A percentile compares a stretch with the other conserved stretches of the same genome.
These are phyloP conservation scores for Ciborinia camelliae DNA, from an alignment of 2,329 filamentous ascomycete species.

Conservation along the genomic window DNA sequence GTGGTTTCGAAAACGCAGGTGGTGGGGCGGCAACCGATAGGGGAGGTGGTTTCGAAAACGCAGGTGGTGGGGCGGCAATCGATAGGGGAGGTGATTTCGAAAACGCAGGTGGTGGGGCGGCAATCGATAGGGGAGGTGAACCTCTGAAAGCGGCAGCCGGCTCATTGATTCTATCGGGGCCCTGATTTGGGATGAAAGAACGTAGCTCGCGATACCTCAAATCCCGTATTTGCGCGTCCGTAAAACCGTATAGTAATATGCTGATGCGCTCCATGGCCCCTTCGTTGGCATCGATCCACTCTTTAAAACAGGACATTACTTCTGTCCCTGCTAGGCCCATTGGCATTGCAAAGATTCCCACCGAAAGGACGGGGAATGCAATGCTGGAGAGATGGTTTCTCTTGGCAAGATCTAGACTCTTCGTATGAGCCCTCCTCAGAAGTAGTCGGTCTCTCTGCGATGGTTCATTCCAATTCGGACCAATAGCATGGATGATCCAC, in stretches of 20 bases:
- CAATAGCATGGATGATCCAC: slow-evolving; percentile 10
- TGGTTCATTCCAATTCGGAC: background rate
- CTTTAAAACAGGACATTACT: background rate
- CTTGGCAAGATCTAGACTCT: background rate
- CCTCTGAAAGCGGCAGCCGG: background rate
- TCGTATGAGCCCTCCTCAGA: background rate
- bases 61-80: no score
- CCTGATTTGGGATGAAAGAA: background rate
- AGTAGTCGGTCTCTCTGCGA: background rate
- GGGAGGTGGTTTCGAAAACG: no score
- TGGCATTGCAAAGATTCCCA: background rate
- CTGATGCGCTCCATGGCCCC: slow-evolving; percentile 1
- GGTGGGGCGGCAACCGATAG: no score
- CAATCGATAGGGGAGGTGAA: background rate
- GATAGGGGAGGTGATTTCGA: background rate
- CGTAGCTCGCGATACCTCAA: background rate
- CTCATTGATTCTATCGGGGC: no score
- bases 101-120: background rate
- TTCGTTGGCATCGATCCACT: background rate
- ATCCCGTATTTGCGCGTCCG: background rate
- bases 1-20: no score
- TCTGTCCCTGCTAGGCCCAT: background rate
- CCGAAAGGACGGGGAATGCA: background rate
- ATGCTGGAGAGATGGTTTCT: background rate
- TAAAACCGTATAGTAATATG: background rate